Conservation (phyloP, 805 yeast species). For the Candida boleticola region DNA sequence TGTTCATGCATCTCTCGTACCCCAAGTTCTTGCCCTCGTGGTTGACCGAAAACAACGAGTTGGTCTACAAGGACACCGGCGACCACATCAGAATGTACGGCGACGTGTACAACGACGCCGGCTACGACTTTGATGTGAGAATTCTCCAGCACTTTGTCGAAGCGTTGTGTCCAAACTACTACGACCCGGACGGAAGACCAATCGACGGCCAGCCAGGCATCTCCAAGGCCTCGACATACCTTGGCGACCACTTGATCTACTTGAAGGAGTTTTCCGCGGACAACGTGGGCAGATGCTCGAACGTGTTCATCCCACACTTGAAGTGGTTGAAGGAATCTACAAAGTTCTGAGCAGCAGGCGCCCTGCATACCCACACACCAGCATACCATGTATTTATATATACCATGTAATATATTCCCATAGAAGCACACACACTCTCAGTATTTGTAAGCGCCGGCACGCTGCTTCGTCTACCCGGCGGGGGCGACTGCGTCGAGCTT, state of each 20-base stretch:
- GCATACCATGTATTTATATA: no score
- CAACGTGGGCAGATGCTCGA: constrained; percentile 27
- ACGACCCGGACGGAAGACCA: constrained; percentile 23
- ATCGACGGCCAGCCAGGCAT: constrained; percentile 20
- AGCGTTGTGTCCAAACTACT: constrained; percentile 37
- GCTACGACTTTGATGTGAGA: constrained; percentile 43
- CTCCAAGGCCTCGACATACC: constrained; percentile 23
- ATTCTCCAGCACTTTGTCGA: constrained; percentile 38
- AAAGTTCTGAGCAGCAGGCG: no score
- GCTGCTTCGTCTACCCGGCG: no score
- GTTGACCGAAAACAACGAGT: constrained; percentile 34
- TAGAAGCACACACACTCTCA: no score
- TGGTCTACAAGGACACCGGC: constrained; percentile 28
- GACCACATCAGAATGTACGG: constrained; percentile 42
- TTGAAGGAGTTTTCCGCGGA: constrained; percentile 20
- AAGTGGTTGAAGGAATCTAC: constrained; percentile 41
- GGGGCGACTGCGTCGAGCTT: no score
- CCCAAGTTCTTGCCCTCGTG: constrained; percentile 44
- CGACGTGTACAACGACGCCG: constrained; percentile 31
- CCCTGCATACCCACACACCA: no score
- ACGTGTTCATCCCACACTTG: constrained; percentile 41
- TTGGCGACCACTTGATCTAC: constrained; percentile 32
- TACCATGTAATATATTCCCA: no score
- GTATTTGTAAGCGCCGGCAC: no score
- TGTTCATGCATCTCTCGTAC: constrained; percentile 60